These are phyloP conservation scores for Ilex aquifolium DNA, from an alignment of 257 asterid species.

Conservation along the genomic window DNA sequence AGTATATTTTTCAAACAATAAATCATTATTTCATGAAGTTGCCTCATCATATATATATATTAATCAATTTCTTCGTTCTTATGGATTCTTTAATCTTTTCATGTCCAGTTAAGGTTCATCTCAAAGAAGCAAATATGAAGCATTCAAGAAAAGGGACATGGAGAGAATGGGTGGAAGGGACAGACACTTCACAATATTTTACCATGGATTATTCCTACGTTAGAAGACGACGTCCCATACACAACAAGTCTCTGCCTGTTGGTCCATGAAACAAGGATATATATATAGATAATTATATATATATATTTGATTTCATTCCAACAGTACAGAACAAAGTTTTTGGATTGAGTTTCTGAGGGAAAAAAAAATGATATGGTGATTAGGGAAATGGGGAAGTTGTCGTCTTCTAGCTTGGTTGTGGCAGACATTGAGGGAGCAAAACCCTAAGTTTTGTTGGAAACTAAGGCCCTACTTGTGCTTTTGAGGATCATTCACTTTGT, in stretches of 20 bases:
- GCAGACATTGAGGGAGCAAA: constrained; percentile 42
- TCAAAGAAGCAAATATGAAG: constrained; percentile 19
- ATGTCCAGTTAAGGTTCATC: constrained; percentile 27
- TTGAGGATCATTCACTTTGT: constrained; percentile 12
- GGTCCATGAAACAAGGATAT: constrained; percentile 40
- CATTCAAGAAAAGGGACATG: constrained; percentile 40
- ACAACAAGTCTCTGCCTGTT: constrained; percentile 51
- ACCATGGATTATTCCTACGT: constrained; percentile 70
- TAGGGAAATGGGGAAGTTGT: constrained; percentile 41
- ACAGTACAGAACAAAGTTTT: neutral
- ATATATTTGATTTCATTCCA: no score
- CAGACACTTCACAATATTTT: constrained; percentile 37
- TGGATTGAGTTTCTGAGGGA: neutral
- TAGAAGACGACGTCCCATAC: constrained; percentile 66
- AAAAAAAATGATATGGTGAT: constrained; percentile 9
- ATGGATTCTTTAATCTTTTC: neutral
- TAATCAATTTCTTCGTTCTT: no score
- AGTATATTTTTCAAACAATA: no score
- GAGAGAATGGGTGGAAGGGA: constrained; percentile 44
- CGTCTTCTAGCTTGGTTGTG: constrained; percentile 28
- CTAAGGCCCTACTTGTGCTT: constrained; percentile 6
- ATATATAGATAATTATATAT: neutral
- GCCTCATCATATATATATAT: no score
- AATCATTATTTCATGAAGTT: no score
- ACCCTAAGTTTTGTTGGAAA: constrained; percentile 32